Base-by-base conservation (phyloP, 208 protist species). In the Leishmania aethiopica region DNA sequence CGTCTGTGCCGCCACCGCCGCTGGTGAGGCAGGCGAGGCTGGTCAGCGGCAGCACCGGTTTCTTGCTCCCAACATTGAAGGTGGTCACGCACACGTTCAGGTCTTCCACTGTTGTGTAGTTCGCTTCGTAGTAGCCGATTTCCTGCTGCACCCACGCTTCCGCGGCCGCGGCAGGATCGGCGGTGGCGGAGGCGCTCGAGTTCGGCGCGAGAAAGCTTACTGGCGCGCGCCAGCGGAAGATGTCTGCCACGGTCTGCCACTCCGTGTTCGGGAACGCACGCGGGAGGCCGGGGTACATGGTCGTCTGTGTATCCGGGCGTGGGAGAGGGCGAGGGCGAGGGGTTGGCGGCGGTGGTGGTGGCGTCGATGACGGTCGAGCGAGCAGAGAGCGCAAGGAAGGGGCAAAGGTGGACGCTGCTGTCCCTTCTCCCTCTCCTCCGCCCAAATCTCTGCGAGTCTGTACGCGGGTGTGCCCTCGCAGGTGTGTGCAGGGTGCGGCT, bases 11-110 rank as follows among this genome's bases (percentile, higher is more conserved):
- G 66, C 74, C 82, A 51, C 69, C 25, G 47, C 64, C 53, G 75
- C 81, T 84, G 2, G 51, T 84, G 15, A 87, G 75, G 13, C 78
- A 62, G 19, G 88, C 80, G 13, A 92, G 78, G 7, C 78, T 83
- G 28, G 66, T 77, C 40, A 93, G 77, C 28, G 91, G 88, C 60
- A 80, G 78, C 17, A 47, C 77, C 19, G 95, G 94, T 80, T 96
- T 96, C 87, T 96, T 96, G 77, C 92, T 92, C 7, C 87, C 92
- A 32, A 96, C 93, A 84, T 98, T 98, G 83, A 96, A 98, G 32
- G 93, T 96, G 3, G 90, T 93, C 28, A 96, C 77, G 69, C 79
- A 93, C 22, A 96, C 89, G 37, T 60, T 84, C 25, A 96, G 85
- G 51, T 95, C 91, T 75, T 93, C 75, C n/a, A 90, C 84, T 6